Percentiles rank a stretch among this genome's conserved stretches.
Evolutionary conservation across 2,329 filamentous ascomycete genomes (phyloP).

Genomic region (Sarocladium oryzae): DNA sequence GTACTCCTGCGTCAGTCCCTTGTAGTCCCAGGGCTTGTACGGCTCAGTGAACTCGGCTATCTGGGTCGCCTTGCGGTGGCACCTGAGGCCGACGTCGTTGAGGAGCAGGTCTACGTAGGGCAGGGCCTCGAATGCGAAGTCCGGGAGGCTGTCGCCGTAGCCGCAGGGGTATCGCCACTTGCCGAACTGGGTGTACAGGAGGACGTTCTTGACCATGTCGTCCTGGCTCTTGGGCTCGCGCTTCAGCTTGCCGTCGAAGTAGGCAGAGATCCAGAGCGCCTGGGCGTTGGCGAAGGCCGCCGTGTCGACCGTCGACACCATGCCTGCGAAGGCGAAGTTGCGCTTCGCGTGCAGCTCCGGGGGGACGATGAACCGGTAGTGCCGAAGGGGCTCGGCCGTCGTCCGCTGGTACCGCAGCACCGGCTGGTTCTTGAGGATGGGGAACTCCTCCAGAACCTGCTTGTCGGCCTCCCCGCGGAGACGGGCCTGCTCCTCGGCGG

Average conservation of each 20-base stretch:
- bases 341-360: slow-evolving; percentile 28
- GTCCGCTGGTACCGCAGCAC: slow-evolving; percentile 14
- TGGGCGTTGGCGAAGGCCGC: slow-evolving; percentile 35
- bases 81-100: slow-evolving; percentile 54
- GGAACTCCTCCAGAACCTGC: slow-evolving; percentile 14
- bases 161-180: slow-evolving; percentile 63
- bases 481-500: neutral
- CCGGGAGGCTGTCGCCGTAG: slow-evolving; percentile 53
- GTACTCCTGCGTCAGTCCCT: neutral
- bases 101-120: slow-evolving; percentile 64
- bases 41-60: neutral
- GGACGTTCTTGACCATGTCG: slow-evolving; percentile 42
- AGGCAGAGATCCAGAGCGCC: slow-evolving; percentile 56
- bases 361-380: slow-evolving; percentile 38
- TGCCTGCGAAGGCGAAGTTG: slow-evolving; percentile 39
- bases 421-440: slow-evolving; percentile 16
- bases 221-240: slow-evolving; percentile 27
- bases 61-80: neutral
- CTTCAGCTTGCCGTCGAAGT: slow-evolving; percentile 33
- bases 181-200: slow-evolving; percentile 61
- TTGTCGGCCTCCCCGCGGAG: slow-evolving; percentile 13
- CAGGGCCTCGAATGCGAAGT: slow-evolving; percentile 68
- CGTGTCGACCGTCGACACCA: slow-evolving; percentile 33
- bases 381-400: slow-evolving; percentile 15
- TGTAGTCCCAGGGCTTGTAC: neutral